phyloP scores from a whole-genome alignment of 176 grass and related monocot species.

The Olyra latifolia region DNA sequence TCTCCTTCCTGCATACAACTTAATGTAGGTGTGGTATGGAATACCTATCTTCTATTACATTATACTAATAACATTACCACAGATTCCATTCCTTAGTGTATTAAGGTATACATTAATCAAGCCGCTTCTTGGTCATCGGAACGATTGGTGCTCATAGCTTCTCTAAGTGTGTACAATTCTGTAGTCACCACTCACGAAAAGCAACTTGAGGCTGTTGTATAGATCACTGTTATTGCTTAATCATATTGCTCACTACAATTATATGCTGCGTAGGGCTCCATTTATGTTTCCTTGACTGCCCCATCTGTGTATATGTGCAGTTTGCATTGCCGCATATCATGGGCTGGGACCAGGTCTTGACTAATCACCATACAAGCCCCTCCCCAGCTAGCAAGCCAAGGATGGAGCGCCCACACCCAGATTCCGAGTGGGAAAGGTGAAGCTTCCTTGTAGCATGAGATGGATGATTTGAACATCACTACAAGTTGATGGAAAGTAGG shows the following conservation, averaged over 20 bases:
- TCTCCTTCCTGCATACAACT: background rate
- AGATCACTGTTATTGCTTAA: background rate
- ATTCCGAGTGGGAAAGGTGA: conserved; percentile 75
- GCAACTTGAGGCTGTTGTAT: background rate
- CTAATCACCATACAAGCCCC: conserved; percentile 15
- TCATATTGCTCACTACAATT: background rate
- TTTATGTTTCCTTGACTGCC: conserved; percentile 16
- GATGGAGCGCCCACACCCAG: conserved; percentile 49
- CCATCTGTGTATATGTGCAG: conserved; percentile 34
- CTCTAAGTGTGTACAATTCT: background rate
- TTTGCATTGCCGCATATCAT: conserved; percentile 77
- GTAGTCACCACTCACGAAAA: background rate
- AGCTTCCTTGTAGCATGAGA: conserved; percentile 1
- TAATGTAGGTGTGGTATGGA: background rate
- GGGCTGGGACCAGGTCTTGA: conserved; percentile 68
- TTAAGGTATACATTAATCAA: background rate
- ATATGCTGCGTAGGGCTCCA: background rate
- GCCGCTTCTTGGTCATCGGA: background rate
- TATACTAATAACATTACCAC: background rate
- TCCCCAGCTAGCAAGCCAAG: conserved; percentile 33
- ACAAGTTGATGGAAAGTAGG: background rate
- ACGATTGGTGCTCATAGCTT: background rate
- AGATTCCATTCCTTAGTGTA: background rate
- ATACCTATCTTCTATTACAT: background rate
- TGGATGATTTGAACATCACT: background rate